phyloP scores from a whole-genome alignment of 805 yeast species.

The Candida chauliodis region DNA sequence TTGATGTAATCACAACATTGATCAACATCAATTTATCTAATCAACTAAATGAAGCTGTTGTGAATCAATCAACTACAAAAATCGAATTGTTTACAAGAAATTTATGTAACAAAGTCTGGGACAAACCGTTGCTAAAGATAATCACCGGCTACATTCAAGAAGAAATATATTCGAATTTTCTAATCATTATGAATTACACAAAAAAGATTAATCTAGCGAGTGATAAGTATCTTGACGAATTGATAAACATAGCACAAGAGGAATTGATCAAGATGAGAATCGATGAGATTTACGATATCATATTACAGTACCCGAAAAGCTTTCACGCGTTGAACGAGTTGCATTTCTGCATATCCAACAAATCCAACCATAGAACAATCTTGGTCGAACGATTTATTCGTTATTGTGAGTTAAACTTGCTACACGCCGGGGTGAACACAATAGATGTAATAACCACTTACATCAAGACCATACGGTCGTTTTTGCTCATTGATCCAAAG shows the following conservation, averaged over 20 bases:
- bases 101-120: slow-evolving; percentile 36
- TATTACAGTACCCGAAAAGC: slow-evolving; percentile 51
- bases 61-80: slow-evolving; percentile 33
- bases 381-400: slow-evolving; percentile 50
- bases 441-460: slow-evolving; percentile 66
- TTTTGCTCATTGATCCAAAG: slow-evolving; percentile 76
- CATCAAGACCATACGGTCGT: slow-evolving; percentile 66
- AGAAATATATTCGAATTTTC: slow-evolving; percentile 36
- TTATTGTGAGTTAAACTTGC: slow-evolving; percentile 42
- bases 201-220: background rate
- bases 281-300: slow-evolving; percentile 56
- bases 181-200: slow-evolving; percentile 9
- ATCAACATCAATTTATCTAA: slow-evolving; percentile 18
- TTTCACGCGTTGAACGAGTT: slow-evolving; percentile 55
- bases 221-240: slow-evolving; percentile 19
- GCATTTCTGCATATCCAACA: slow-evolving; percentile 44
- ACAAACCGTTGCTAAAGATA: slow-evolving; percentile 26
- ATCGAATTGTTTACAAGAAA: slow-evolving; percentile 28
- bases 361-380: slow-evolving; percentile 44
- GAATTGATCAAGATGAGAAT: slow-evolving; percentile 47
- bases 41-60: slow-evolving; percentile 25
- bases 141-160: slow-evolving; percentile 36
- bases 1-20: slow-evolving; percentile 17
- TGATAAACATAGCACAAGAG: slow-evolving; percentile 35
- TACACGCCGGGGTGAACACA: slow-evolving; percentile 83